A percentile compares a stretch with the other conserved stretches of the same genome.
Conservation (phyloP, 2,329 filamentous ascomycete species). For the Ophiostoma ips region DNA sequence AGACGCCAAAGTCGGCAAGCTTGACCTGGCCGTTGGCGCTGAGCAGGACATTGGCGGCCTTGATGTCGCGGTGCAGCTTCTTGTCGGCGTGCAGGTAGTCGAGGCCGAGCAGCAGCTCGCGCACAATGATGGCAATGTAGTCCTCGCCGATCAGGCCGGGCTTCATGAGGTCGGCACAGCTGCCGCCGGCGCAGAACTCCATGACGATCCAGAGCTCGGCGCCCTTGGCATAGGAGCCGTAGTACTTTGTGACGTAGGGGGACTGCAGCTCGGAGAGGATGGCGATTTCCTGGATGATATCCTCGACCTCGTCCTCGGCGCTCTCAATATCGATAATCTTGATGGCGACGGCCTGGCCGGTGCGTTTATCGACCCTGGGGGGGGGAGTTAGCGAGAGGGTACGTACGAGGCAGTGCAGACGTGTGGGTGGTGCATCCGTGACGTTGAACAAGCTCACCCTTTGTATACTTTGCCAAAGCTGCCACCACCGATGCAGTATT, state of each 20-base stretch:
- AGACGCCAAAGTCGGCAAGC: constrained; percentile 92
- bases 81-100: constrained; percentile 92
- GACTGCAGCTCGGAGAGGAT: constrained; percentile 94
- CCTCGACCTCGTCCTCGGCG: constrained; percentile 96
- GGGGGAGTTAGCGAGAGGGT: constrained; percentile 6
- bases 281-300: constrained; percentile 97
- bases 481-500: constrained; percentile 82
- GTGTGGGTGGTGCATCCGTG: no score
- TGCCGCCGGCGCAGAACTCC: constrained; percentile 96
- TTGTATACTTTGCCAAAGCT: constrained; percentile 99
- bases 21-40: constrained; percentile 90
- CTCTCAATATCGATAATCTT: constrained; percentile 98
- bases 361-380: constrained; percentile 74
- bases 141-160: constrained; percentile 83
- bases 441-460: constrained; percentile 44
- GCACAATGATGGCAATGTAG: constrained; percentile 90
- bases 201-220: constrained; percentile 98
- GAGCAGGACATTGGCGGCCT: constrained; percentile 88
- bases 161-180: constrained; percentile 91
- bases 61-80: constrained; percentile 93
- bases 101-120: constrained; percentile 76
- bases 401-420: not conserved
- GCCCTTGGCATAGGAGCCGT: constrained; percentile 90
- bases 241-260: constrained; percentile 93
- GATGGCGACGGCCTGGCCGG: constrained; percentile 88